Base-by-base conservation (phyloP, 208 protist genomes). In the Trypanosoma brucei region DNA sequence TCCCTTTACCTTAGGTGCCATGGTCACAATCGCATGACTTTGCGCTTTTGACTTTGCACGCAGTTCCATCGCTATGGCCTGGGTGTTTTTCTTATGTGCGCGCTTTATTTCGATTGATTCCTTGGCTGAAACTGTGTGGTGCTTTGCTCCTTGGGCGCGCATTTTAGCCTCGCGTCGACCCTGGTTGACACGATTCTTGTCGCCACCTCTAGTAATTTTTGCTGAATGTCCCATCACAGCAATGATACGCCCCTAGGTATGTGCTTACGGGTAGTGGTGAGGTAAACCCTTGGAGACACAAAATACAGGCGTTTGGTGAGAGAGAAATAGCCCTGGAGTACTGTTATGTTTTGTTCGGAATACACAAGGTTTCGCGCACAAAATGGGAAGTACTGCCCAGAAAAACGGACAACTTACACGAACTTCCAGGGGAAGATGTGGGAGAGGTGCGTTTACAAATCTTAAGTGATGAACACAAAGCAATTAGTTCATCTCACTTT, bases 171-270 rank as follows among this genome's bases (percentile, higher is more conserved):
- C 78, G 30, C 73, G 70, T 0, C 88, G 72, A 34, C 72, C 79
- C 39, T 81, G 74, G 64, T 94, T 94, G 44, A 88, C 72, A n/a
- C 84, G 88, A 68, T 83, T 86, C 70, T 94, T 94, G 73, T 94
- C 88, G 11, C 88, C 88, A 55, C 88, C 88, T 33, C 88, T 81
- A 1, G 88, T 94, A 60, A 92, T 91, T 68, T 94, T 94, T 1
- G 88, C 88, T 8, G 88, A 91, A 62, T 77, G 65, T 9, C 85
- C 88, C 84, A 94, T 94, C 11, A 22, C 22, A 22, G 22, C 22
- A 22, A 22, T 22, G 22, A 22, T 22, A 22, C 22, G 22, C 22
- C 22, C 22, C 22, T 22, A 22, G 22, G 22, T 22, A 22, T 22
- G 22, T 22, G 22, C 22, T 22, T 22, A 22, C 57, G 6, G 22